Conservation (phyloP, 176 grass and related monocot species). For the Zea mays region DNA sequence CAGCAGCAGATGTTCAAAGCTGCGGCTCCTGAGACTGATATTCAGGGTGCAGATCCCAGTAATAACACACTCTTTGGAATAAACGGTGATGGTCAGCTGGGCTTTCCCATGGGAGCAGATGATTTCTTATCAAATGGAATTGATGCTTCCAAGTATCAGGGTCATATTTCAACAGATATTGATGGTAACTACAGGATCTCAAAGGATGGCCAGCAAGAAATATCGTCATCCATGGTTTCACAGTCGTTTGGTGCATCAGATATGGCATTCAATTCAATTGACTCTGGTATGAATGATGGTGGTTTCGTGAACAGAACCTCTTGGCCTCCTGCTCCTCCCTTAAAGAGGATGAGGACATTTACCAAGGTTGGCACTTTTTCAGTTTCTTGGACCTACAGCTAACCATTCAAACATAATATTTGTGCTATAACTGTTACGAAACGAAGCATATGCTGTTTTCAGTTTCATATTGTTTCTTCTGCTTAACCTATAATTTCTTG, state of each 20-base stretch:
- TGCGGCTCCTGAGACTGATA: constrained; percentile 46
- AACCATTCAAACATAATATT: neutral
- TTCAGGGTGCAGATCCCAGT: constrained; percentile 50
- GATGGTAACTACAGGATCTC: constrained; percentile 61
- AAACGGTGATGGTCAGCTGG: constrained; percentile 56
- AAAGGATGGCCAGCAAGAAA: constrained; percentile 72
- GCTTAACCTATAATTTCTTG: constrained; percentile 39
- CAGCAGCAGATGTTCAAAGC: constrained; percentile 67
- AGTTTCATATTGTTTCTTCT: constrained; percentile 23
- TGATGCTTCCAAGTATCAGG: constrained; percentile 66
- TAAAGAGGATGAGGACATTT: constrained; percentile 76
- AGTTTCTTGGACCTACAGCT: constrained; percentile 6
- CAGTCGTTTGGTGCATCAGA: constrained; percentile 81
- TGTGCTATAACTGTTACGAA: neutral
- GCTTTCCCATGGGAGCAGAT: constrained; percentile 60
- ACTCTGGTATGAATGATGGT: constrained; percentile 71
- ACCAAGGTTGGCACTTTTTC: constrained; percentile 61
- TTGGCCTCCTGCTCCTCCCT: constrained; percentile 56
- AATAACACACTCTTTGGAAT: constrained; percentile 71
- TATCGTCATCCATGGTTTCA: constrained; percentile 81
- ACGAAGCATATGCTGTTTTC: constrained; percentile 1
- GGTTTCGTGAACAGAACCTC: constrained; percentile 58
- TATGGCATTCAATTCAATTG: constrained; percentile 85
- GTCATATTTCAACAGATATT: constrained; percentile 65
- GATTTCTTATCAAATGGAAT: constrained; percentile 61